These are phyloP conservation scores for Fagus crenata DNA, from an alignment of 306 rosid species.

Conservation along the genomic window DNA sequence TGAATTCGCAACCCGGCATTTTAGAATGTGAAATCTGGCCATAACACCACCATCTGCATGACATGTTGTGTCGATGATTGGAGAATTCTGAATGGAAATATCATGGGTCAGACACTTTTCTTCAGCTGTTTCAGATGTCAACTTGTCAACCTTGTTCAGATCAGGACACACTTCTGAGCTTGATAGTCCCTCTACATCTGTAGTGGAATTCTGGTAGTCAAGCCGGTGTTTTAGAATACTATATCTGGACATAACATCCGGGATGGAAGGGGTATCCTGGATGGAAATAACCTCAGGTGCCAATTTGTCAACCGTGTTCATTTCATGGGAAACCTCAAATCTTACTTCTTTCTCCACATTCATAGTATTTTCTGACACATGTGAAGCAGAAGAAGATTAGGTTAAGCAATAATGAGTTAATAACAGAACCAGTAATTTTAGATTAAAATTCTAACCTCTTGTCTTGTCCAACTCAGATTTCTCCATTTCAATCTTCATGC, in stretches of 20 bases:
- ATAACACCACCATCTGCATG: constrained; percentile 40
- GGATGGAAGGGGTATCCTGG: constrained; percentile 14
- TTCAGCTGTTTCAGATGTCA: not conserved
- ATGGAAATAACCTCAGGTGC: constrained; percentile 36
- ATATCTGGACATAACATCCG: not conserved
- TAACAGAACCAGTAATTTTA: not conserved
- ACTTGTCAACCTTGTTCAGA: not conserved
- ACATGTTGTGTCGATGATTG: constrained; percentile 27
- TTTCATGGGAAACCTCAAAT: constrained; percentile 33
- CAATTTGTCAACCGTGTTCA: constrained; percentile 33
- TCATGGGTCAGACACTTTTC: constrained; percentile 11
- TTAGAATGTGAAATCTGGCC: constrained; percentile 44
- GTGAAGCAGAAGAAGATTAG: constrained; percentile 30
- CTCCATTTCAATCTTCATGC: constrained; percentile 74
- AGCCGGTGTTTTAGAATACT: not conserved
- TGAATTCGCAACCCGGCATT: constrained; percentile 28
- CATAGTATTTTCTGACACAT: constrained; percentile 33
- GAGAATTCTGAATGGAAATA: constrained; percentile 30
- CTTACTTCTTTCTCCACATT: constrained; percentile 39
- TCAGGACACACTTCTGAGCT: not conserved
- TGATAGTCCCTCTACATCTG: not conserved
- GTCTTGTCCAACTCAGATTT: constrained; percentile 35
- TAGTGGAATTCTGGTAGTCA: not conserved
- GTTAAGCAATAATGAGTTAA: constrained; percentile 11
- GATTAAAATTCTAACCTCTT: constrained; percentile 47